phyloP scores from a whole-genome alignment of 2,329 filamentous ascomycete genomes.

The Helicocarpus griseus region DNA sequence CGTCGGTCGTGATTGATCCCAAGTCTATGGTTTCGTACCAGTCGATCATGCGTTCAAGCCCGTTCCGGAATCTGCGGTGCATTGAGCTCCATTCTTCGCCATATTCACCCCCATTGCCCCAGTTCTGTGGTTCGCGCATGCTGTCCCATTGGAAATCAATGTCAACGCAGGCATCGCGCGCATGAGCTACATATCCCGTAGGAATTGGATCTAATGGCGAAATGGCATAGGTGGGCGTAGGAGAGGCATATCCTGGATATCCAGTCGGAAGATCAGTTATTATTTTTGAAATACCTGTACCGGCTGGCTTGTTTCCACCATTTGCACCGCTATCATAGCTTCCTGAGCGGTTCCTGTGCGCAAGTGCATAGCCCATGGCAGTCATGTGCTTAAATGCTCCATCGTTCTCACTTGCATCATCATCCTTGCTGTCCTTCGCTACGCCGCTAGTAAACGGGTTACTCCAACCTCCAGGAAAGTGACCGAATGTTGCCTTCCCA shows the following conservation, averaged over 20 bases:
- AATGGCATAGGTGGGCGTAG: conserved; percentile 72
- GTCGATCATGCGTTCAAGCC: conserved; percentile 65
- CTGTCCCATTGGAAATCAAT: conserved; percentile 98
- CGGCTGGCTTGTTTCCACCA: conserved; percentile 12
- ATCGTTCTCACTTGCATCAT: conserved; percentile 17
- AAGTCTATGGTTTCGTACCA: conserved; percentile 60
- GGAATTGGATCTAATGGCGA: conserved; percentile 74
- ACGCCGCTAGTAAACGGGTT: conserved; percentile 22
- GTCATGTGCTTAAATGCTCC: conserved; percentile 20
- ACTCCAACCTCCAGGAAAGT: conserved; percentile 49
- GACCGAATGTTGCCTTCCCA: conserved; percentile 30
- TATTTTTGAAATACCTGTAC: conserved; percentile 21
- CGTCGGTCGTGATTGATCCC: conserved; percentile 27
- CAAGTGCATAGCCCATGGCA: conserved; percentile 29
- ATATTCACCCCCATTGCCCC: conserved; percentile 79
- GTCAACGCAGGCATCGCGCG: conserved; percentile 71
- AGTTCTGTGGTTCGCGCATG: conserved; percentile 64
- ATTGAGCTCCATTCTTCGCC: conserved; percentile 94
- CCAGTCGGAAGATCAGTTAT: conserved; percentile 23
- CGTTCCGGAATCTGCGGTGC: conserved; percentile 80
- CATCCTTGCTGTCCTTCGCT: conserved; percentile 13
- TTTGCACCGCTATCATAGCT: conserved; percentile 33
- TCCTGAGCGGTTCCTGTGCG: conserved; percentile 39
- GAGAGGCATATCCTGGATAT: conserved; percentile 56
- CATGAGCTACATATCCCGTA: conserved; percentile 78